phyloP scores from a whole-genome alignment of 768 basidiomycete species.

The Chalciporus pseudorubinellus region DNA sequence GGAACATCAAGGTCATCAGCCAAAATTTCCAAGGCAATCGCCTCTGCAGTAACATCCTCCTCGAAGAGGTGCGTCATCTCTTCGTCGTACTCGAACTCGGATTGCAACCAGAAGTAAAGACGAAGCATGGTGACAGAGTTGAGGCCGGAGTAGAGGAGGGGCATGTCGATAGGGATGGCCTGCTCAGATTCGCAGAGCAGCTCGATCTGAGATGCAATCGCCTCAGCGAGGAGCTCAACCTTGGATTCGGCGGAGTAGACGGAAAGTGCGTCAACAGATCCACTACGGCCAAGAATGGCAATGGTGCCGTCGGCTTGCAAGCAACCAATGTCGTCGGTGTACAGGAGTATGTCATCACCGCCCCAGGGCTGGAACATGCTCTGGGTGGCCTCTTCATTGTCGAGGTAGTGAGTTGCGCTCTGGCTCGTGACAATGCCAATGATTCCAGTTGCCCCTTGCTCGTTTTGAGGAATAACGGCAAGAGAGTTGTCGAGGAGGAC shows the following conservation, averaged over 20 bases:
- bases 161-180: conserved; percentile 28
- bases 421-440: conserved; percentile 26
- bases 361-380: conserved; percentile 30
- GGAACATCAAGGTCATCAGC: conserved; percentile 15
- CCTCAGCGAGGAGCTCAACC: conserved; percentile 30
- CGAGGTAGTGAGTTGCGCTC: conserved; percentile 28
- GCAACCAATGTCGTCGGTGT: conserved; percentile 29
- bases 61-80: conserved; percentile 30
- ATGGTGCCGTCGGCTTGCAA: conserved; percentile 29
- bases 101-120: conserved; percentile 35
- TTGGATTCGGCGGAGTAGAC: conserved; percentile 14
- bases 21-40: conserved; percentile 29
- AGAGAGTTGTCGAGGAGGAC: conserved; percentile 25
- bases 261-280: neutral
- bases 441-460: conserved; percentile 27
- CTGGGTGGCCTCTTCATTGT: conserved; percentile 23
- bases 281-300: conserved; percentile 24
- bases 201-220: conserved; percentile 33
- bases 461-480: conserved; percentile 19
- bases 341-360: conserved; percentile 23
- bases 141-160: conserved; percentile 33
- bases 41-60: conserved; percentile 28
- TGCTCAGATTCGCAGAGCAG: conserved; percentile 25
- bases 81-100: conserved; percentile 30
- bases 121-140: conserved; percentile 29